Conservation (phyloP, 331 rosid genomes). For the Cydonia oblonga region DNA sequence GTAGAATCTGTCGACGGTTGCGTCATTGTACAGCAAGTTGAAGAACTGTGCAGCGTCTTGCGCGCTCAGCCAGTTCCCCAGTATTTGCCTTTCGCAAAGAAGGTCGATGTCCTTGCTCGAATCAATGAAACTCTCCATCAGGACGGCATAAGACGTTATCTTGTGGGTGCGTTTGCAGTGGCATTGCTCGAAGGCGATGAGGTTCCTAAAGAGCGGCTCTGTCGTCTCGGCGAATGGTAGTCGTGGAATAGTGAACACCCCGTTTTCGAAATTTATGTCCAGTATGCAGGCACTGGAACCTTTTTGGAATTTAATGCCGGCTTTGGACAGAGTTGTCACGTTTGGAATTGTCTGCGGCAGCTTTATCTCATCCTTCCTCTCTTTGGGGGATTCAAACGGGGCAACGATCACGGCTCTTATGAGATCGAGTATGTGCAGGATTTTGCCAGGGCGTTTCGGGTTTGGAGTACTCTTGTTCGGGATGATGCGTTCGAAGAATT, state of each 20-base stretch:
- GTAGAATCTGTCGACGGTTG: neutral
- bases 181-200: constrained; percentile 1
- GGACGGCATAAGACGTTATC: neutral
- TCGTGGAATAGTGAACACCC: neutral
- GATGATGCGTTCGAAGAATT: neutral
- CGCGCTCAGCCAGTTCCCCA: constrained; percentile 7
- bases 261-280: neutral
- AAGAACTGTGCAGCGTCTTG: neutral
- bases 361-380: fast-evolving
- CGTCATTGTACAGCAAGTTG: neutral
- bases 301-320: neutral
- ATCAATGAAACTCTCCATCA: constrained; percentile 4
- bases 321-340: neutral
- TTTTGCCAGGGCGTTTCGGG: fast-evolving
- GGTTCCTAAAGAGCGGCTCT: neutral
- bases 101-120: neutral
- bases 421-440: neutral
- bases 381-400: neutral
- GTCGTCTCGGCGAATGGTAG: constrained; percentile 1
- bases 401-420: neutral
- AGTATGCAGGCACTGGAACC: neutral
- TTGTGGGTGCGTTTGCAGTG: neutral
- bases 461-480: fast-evolving
- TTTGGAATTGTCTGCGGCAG: neutral
- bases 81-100: neutral